phyloP scores from a whole-genome alignment of 352 stramenopile genomes.

The Phytophthora idaei region DNA sequence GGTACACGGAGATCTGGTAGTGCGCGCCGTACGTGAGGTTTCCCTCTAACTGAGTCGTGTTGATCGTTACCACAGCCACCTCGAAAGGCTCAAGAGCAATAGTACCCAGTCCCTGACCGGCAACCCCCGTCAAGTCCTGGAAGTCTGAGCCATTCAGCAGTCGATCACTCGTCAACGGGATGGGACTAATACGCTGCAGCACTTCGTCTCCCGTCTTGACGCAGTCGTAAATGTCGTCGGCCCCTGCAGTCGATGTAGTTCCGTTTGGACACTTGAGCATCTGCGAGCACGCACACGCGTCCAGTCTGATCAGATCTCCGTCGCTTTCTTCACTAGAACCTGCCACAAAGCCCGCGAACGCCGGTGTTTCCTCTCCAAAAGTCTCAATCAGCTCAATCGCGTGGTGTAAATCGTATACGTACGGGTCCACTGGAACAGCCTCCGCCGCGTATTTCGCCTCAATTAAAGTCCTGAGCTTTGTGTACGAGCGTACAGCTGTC shows the following conservation, averaged over 20 bases:
- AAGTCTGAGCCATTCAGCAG: constrained; percentile 72
- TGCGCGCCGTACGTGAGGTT: constrained; percentile 97
- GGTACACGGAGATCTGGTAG: constrained; percentile 95
- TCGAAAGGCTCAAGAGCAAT: constrained; percentile 90
- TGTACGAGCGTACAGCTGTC: constrained; percentile 75
- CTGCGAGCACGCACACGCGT: constrained; percentile 93
- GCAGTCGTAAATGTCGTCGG: constrained; percentile 88
- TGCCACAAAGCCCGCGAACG: constrained; percentile 74
- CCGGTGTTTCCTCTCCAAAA: constrained; percentile 83
- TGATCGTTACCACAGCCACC: constrained; percentile 92
- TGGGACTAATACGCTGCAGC: constrained; percentile 82
- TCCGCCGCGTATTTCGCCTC: constrained; percentile 44
- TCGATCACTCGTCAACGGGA: constrained; percentile 64
- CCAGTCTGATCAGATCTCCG: constrained; percentile 69
- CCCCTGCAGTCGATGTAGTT: constrained; percentile 74
- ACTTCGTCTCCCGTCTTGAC: constrained; percentile 91
- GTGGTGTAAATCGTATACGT: constrained; percentile 92
- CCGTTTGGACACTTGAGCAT: constrained; percentile 96
- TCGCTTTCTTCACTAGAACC: constrained; percentile 30
- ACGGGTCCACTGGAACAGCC: constrained; percentile 86
- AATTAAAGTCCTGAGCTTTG: constrained; percentile 69
- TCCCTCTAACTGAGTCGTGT: constrained; percentile 86
- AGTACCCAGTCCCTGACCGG: constrained; percentile 52
- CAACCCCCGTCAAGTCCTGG: constrained; percentile 72
- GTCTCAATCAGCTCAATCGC: constrained; percentile 87